These are phyloP conservation scores for Nepenthes alata DNA, from an alignment of 179 eudicot genomes.

Conservation along the genomic window DNA sequence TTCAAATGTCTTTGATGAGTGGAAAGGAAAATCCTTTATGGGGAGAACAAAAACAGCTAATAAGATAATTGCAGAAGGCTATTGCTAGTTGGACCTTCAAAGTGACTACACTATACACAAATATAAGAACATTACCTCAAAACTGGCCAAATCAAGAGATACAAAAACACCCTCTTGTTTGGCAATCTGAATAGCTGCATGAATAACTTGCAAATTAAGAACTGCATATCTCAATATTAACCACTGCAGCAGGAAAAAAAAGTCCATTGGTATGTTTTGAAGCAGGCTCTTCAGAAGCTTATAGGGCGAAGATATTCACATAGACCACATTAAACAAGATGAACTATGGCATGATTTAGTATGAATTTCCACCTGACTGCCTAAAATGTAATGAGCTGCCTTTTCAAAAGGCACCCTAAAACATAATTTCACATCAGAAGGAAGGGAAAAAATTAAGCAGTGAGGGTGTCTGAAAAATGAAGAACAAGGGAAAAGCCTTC, in stretches of 20 bases:
- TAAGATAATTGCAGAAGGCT: too few species aligned
- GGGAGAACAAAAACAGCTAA: too few species aligned
- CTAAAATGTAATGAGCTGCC: neutral
- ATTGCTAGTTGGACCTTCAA: neutral
- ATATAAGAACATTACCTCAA: conserved; percentile 51
- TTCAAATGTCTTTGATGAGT: too few species aligned
- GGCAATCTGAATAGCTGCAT: conserved; percentile 55
- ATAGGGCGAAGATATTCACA: neutral
- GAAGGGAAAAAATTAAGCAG: neutral
- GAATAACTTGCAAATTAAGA: conserved; percentile 58
- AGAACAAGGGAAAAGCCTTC: neutral
- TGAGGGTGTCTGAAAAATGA: neutral
- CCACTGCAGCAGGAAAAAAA: conserved; percentile 48
- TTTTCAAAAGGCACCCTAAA: neutral
- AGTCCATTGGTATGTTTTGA: neutral
- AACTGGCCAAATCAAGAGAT: conserved; percentile 93
- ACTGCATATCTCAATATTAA: conserved; percentile 76
- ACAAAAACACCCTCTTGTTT: conserved; percentile 69
- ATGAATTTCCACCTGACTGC: neutral
- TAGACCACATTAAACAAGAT: neutral
- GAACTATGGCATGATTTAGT: neutral
- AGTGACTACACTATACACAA: neutral
- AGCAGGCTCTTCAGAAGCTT: too few species aligned
- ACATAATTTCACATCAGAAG: neutral
- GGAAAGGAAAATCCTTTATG: too few species aligned